These are phyloP conservation scores for Pseudopediastrum boryanum DNA, from an alignment of 139 green algal genomes.

Conservation along the genomic window DNA sequence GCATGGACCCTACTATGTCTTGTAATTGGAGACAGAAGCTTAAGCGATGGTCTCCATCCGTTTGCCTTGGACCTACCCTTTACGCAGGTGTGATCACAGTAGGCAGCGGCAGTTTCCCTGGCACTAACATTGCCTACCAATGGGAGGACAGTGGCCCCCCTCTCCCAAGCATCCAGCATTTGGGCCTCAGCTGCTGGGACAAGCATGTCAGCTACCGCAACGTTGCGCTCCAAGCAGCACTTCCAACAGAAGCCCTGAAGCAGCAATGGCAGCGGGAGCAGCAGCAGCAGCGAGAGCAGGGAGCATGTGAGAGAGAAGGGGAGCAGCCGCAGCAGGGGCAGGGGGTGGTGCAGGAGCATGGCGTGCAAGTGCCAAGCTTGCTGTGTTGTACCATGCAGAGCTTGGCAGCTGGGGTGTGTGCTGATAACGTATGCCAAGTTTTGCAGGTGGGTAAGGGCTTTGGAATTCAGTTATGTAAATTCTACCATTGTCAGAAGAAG, in stretches of 20 bases:
- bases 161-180: constrained; percentile 48
- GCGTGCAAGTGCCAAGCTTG: not conserved
- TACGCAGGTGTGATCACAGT: constrained; percentile 56
- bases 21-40: no score
- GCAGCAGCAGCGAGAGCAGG: not conserved
- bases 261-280: not conserved
- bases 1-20: no score
- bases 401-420: not conserved
- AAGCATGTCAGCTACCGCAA: constrained; percentile 79
- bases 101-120: constrained; percentile 55
- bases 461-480: not conserved
- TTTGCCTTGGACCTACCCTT: no score
- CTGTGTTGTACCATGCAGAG: constrained; percentile 8
- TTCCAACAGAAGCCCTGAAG: constrained; percentile 2
- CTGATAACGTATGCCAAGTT: constrained; percentile 3
- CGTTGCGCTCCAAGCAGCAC: constrained; percentile 49
- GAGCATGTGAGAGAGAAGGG: no score
- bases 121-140: constrained; percentile 26
- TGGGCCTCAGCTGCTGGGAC: constrained; percentile 90
- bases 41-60: no score
- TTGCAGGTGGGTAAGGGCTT: constrained; percentile 15
- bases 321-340: not conserved
- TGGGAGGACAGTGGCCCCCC: constrained; percentile 66
- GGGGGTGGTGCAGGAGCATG: not conserved
- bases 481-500: no score